Percentiles rank a stretch among this genome's conserved stretches.
These are phyloP conservation scores for Physcomitrium patens DNA, from an alignment of 225 moss, liverwort and hornwort genomes.

Conservation along the genomic window DNA sequence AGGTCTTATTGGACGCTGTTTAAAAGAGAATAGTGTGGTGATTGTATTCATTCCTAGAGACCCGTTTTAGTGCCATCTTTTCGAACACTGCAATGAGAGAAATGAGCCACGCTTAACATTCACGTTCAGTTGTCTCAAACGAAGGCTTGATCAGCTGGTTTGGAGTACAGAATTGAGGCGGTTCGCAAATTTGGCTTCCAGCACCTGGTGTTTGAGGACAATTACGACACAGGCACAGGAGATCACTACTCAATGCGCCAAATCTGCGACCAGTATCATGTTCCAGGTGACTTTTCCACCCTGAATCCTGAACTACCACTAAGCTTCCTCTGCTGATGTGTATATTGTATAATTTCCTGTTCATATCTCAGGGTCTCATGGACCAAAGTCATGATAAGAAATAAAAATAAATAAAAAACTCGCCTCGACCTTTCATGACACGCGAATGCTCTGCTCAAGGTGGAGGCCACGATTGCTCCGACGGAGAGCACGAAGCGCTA, in stretches of 20 bases:
- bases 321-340: background rate
- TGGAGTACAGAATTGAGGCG: conserved; percentile 24
- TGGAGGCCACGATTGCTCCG: conserved; percentile 22
- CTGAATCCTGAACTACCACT: too few relatives aligned
- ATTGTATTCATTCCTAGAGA: too few relatives aligned
- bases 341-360: background rate
- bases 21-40: too few relatives aligned
- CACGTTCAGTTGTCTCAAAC: background rate
- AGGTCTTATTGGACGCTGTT: too few relatives aligned
- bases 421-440: background rate
- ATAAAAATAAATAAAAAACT: background rate
- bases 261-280: conserved; percentile 39
- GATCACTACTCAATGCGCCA: conserved; percentile 40
- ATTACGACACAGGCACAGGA: conserved; percentile 37
- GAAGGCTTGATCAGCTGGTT: background rate
- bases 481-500: background rate
- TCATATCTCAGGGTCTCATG: background rate
- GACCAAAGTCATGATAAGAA: background rate
- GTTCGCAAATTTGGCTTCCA: conserved; percentile 21
- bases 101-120: background rate
- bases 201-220: conserved; percentile 37
- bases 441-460: conserved; percentile 2
- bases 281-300: conserved; percentile 19
- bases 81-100: background rate
- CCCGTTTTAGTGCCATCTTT: background rate